Evolutionary conservation across 106 monocot species (phyloP), one percentile per base, ranked within the genome.

Genomic region (Chionographis japonica): DNA sequence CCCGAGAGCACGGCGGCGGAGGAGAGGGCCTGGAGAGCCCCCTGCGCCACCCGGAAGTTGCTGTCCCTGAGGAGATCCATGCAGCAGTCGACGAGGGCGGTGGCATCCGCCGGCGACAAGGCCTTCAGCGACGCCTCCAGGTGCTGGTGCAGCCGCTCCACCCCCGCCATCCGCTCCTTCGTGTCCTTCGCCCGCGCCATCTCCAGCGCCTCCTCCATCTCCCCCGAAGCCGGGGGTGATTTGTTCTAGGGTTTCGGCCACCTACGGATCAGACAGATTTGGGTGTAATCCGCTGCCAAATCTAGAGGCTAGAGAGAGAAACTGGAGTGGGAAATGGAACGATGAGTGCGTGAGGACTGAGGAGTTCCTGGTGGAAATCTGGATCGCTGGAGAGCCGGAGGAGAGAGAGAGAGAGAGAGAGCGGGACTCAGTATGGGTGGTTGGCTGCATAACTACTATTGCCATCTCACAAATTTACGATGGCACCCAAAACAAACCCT

Each of bases 141-240:
- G 17, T 68, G 69, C 61, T 98, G 85, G 83, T 87, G 92, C 38
- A 98, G 92, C 52, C 92, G 84, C 89, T 98, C 92, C 53, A 98
- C 97, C 35, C 89, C 97, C 63, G 97, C 92, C 89, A 97, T 84
- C 12, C 97, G 72, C 79, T 86, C 89, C 78, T 97, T 97, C 9
- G 92, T 89, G 74, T 97, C 97, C 80, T 97, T 97, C 8, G 92
- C 84, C 52, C 92, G 77, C 80, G 84, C 89, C 92, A 89, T 87
- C 77, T 89, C 97, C 85, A 97, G 60, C 58, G 84, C 89, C 78
- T 78, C 92, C 86, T 97, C 97, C 97, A 97, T 95, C 1, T 38
- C 8, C 13, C 19, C 50, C 50, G 59, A 64, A n/a, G 59, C 19
- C 12, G 17, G 43, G 12, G 59, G n/a, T 27, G 27, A 27, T 27